Evolutionary conservation across 1,139 yeast genomes (phyloP).

Genomic region (Yamadazyma jaroonii): DNA sequence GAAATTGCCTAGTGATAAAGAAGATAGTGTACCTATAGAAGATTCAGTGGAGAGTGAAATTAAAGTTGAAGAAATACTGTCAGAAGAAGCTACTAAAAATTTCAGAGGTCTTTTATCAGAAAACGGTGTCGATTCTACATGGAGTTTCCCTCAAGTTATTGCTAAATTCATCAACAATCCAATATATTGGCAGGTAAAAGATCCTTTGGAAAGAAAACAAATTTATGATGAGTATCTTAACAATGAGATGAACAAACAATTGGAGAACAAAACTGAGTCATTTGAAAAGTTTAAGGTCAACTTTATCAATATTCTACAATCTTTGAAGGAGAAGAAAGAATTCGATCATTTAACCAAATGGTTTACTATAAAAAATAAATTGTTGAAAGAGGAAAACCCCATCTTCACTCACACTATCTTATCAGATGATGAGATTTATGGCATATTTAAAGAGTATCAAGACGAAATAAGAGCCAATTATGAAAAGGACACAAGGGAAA

Average conservation of each 20-base stretch:
- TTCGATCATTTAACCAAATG: conserved; percentile 65
- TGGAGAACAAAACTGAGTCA: conserved; percentile 50
- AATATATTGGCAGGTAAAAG: conserved; percentile 67
- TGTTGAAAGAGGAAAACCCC: conserved; percentile 60
- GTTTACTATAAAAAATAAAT: conserved; percentile 47
- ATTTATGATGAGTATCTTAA: conserved; percentile 65
- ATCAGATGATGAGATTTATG: conserved; percentile 53
- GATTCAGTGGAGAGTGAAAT: conserved; percentile 5
- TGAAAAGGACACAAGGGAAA: conserved; percentile 24
- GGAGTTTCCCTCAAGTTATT: conserved; percentile 74
- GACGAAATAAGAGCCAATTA: conserved; percentile 37
- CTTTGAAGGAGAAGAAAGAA: conserved; percentile 27
- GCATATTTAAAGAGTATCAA: conserved; percentile 52
- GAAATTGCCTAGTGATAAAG: background rate
- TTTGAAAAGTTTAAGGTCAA: conserved; percentile 54
- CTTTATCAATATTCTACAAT: conserved; percentile 48
- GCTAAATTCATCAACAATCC: conserved; percentile 56
- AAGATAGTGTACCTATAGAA: background rate
- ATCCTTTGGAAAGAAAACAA: conserved; percentile 58
- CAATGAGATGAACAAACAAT: conserved; percentile 52
- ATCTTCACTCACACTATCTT: conserved; percentile 63
- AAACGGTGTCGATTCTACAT: conserved; percentile 61
- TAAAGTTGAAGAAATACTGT: conserved; percentile 3
- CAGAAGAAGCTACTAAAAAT: conserved; percentile 34
- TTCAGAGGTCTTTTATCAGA: conserved; percentile 55